A percentile compares a stretch with the other conserved stretches of the same genome.
These are phyloP conservation scores for Alisma plantagoaquatica DNA, from an alignment of 106 monocot genomes.

Conservation along the genomic window DNA sequence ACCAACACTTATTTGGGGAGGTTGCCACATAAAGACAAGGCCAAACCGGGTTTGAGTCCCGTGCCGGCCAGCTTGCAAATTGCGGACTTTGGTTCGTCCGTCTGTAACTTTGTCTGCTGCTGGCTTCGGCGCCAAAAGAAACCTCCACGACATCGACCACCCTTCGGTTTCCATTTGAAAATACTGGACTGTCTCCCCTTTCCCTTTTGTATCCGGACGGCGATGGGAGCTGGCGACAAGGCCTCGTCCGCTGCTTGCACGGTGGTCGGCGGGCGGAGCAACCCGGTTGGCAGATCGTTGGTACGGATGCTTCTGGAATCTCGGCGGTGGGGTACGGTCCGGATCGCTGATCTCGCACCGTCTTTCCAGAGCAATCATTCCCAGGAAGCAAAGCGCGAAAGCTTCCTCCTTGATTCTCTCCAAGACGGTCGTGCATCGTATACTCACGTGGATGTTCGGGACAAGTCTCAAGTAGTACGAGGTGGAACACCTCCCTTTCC, in stretches of 20 bases:
- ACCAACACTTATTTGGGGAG: too few relatives aligned
- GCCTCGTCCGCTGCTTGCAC: neutral
- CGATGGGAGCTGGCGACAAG: neutral
- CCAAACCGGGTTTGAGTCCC: neutral
- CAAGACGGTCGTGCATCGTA: conserved; percentile 11
- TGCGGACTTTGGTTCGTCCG: neutral
- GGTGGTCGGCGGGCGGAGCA: conserved; percentile 4
- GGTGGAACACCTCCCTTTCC: conserved; percentile 3
- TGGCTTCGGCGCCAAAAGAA: neutral
- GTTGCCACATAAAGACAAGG: neutral
- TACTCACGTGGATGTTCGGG: conserved; percentile 17
- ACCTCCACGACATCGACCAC: too few relatives aligned
- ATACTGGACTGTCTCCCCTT: neutral
- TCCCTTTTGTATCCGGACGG: neutral
- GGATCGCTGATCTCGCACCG: conserved; percentile 41
- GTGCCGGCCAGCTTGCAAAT: neutral
- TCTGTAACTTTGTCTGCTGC: neutral
- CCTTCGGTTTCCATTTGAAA: neutral
- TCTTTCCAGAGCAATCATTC: neutral
- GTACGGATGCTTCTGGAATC: conserved; percentile 6
- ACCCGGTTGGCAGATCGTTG: conserved; percentile 10
- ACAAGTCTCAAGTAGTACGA: conserved; percentile 12
- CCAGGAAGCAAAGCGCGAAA: neutral
- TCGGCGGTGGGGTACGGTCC: conserved; percentile 18
- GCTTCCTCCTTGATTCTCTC: conserved; percentile 3